Percentiles rank a stretch among this genome's conserved stretches.
Evolutionary conservation across 2,329 filamentous ascomycete species (phyloP).

Genomic region (Sclerotinia sclerotiorum): DNA sequence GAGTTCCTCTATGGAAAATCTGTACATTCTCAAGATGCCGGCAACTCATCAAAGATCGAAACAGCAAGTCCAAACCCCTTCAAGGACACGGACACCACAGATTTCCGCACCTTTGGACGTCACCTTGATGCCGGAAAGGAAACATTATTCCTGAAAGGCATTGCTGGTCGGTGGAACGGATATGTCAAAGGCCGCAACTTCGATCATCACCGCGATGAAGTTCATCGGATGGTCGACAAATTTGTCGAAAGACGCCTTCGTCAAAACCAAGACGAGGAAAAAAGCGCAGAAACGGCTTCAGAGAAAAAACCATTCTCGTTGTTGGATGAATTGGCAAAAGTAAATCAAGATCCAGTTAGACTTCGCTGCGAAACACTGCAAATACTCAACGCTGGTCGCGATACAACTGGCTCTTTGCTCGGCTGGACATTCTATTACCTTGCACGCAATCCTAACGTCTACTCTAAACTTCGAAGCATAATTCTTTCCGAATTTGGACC

Average conservation of each 20-base stretch:
- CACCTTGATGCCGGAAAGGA: slow-evolving; percentile 16
- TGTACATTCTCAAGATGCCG: slow-evolving; percentile 33
- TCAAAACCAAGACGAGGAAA: slow-evolving; percentile 25
- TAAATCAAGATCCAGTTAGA: slow-evolving; percentile 27
- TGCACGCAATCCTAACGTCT: slow-evolving; percentile 24
- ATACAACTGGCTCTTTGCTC: slow-evolving; percentile 27
- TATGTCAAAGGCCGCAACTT: slow-evolving; percentile 6
- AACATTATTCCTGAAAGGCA: slow-evolving; percentile 6
- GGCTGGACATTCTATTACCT: slow-evolving; percentile 38
- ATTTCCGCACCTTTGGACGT: slow-evolving; percentile 9
- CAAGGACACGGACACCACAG: background rate
- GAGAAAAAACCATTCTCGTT: slow-evolving; percentile 35
- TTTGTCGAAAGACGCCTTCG: slow-evolving; percentile 27
- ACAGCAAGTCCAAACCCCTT: slow-evolving; percentile 23
- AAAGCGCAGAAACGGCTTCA: slow-evolving; percentile 41
- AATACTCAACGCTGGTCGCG: slow-evolving; percentile 27
- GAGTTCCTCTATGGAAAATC: slow-evolving; percentile 61
- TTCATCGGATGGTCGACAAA: slow-evolving; percentile 10
- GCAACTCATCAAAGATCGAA: slow-evolving; percentile 28
- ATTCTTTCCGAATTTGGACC: slow-evolving; percentile 41
- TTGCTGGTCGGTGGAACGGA: slow-evolving; percentile 1
- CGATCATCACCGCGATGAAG: slow-evolving; percentile 5
- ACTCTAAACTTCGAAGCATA: slow-evolving; percentile 43
- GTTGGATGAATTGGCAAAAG: slow-evolving; percentile 47
- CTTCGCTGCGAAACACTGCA: slow-evolving; percentile 30